Evolutionary conservation across 805 yeast species (phyloP).

Genomic region (Yarrowia hollandica): DNA sequence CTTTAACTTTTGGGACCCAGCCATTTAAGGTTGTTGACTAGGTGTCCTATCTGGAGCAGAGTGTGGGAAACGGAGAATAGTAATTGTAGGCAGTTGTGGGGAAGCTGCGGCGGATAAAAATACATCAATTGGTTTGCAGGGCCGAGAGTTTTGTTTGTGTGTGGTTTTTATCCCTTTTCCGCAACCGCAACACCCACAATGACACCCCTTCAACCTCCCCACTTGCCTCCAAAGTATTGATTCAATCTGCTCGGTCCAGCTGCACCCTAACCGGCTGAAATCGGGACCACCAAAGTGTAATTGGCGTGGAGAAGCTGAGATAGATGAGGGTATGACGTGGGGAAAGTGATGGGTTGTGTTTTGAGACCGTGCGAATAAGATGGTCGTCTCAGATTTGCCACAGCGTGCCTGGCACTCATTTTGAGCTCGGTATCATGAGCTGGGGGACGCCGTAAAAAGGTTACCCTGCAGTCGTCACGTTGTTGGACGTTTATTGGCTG

Average conservation of each 20-base stretch:
- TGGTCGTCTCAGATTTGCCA: too few relatives aligned
- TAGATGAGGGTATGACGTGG: not conserved
- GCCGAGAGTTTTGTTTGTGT: not conserved
- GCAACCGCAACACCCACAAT: not conserved
- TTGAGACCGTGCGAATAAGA: too few relatives aligned
- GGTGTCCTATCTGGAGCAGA: constrained; percentile 24
- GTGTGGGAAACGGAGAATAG: too few relatives aligned
- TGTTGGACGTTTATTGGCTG: too few relatives aligned
- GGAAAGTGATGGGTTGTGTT: too few relatives aligned
- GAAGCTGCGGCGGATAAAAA: too few relatives aligned
- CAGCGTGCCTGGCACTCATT: too few relatives aligned
- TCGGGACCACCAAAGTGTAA: constrained; percentile 13
- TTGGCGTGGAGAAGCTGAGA: constrained; percentile 2
- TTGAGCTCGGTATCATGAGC: too few relatives aligned
- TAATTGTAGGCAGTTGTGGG: too few relatives aligned
- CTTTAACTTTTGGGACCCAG: constrained; percentile 7
- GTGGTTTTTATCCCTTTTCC: not conserved
- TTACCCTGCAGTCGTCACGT: too few relatives aligned
- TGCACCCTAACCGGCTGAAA: constrained; percentile 23
- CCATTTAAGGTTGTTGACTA: constrained; percentile 19
- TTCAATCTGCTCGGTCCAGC: constrained; percentile 17
- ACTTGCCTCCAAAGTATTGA: constrained; percentile 3
- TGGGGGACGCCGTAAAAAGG: too few relatives aligned
- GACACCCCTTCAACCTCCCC: not conserved
- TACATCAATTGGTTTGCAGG: not conserved